phyloP scores from a whole-genome alignment of 148 eudicot species.

The Rhododendron mucronatum region DNA sequence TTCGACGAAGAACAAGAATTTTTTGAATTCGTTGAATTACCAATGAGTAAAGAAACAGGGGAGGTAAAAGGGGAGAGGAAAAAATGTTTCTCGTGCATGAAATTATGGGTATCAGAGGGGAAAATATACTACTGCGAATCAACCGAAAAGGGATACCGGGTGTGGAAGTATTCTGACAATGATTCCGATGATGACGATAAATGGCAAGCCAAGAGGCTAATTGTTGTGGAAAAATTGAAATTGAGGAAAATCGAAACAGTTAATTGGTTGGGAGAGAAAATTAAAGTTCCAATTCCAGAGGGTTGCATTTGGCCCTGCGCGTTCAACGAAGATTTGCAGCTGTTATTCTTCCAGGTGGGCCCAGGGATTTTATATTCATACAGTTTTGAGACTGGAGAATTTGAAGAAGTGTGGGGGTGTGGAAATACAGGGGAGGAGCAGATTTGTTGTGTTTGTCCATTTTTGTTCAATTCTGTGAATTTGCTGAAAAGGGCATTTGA shows the following conservation, averaged over 20 bases:
- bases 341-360: background rate
- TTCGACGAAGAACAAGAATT: slow-evolving; percentile 7
- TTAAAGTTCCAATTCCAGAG: background rate
- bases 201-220: background rate
- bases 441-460: background rate
- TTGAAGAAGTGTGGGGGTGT: slow-evolving; percentile 2
- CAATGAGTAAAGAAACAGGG: background rate
- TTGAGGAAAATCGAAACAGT: background rate
- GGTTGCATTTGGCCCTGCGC: slow-evolving; percentile 5
- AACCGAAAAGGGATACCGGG: background rate
- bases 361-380: background rate
- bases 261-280: too few species aligned
- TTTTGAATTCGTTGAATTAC: slow-evolving; percentile 8
- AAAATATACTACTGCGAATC: background rate
- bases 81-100: background rate
- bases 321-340: slow-evolving; percentile 18
- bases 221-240: background rate
- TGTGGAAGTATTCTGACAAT: background rate
- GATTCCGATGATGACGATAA: background rate
- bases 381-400: slow-evolving; percentile 12
- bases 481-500: background rate
- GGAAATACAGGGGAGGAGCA: background rate
- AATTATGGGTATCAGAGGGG: slow-evolving; percentile 6
- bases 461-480: slow-evolving; percentile 9
- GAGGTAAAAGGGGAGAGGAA: background rate